Percentiles rank a stretch among this genome's conserved stretches.
Conservation (phyloP, 371 early-diverging fungal genomes). For the Blastocladiella emersonii region DNA sequence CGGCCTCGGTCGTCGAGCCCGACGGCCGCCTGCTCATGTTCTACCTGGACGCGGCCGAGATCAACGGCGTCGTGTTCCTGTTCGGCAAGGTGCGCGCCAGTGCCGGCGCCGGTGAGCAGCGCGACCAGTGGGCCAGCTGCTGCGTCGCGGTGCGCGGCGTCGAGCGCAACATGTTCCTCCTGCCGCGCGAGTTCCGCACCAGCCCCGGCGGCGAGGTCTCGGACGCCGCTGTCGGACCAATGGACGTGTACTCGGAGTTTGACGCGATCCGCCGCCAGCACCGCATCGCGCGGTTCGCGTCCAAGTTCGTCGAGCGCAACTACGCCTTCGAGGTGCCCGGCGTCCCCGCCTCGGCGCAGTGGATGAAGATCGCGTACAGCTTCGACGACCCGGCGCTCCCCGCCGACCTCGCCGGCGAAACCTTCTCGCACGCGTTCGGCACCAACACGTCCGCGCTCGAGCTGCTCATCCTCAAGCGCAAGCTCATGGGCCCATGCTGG, state of each 20-base stretch:
- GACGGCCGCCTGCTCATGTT: slow-evolving; percentile 54
- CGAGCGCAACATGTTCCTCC: slow-evolving; percentile 70
- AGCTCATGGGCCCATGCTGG: slow-evolving; percentile 97
- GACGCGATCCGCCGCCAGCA: slow-evolving; percentile 34
- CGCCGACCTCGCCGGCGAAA: slow-evolving; percentile 48
- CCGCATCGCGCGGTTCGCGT: slow-evolving; percentile 39
- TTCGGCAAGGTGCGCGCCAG: slow-evolving; percentile 68
- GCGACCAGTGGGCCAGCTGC: slow-evolving; percentile 55
- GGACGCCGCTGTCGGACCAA: slow-evolving; percentile 38
- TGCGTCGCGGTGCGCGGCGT: slow-evolving; percentile 68
- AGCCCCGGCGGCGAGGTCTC: slow-evolving; percentile 35
- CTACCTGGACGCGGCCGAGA: slow-evolving; percentile 90
- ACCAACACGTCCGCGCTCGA: slow-evolving; percentile 79
- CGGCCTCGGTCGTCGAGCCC: slow-evolving; percentile 26
- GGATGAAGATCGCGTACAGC: slow-evolving; percentile 73
- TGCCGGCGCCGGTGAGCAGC: neutral
- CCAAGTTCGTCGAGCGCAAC: slow-evolving; percentile 56
- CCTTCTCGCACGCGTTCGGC: slow-evolving; percentile 83
- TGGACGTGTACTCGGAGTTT: slow-evolving; percentile 64
- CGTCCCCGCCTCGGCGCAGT: slow-evolving; percentile 66
- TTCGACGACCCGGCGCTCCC: slow-evolving; percentile 61
- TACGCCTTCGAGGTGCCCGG: slow-evolving; percentile 86
- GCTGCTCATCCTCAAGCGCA: slow-evolving; percentile 76
- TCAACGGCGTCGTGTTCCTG: slow-evolving; percentile 63
- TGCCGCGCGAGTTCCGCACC: slow-evolving; percentile 48